Percentiles rank a stretch among this genome's conserved stretches.
Conservation (phyloP, 1,139 yeast genomes). For the Diutina scorzettiae region DNA sequence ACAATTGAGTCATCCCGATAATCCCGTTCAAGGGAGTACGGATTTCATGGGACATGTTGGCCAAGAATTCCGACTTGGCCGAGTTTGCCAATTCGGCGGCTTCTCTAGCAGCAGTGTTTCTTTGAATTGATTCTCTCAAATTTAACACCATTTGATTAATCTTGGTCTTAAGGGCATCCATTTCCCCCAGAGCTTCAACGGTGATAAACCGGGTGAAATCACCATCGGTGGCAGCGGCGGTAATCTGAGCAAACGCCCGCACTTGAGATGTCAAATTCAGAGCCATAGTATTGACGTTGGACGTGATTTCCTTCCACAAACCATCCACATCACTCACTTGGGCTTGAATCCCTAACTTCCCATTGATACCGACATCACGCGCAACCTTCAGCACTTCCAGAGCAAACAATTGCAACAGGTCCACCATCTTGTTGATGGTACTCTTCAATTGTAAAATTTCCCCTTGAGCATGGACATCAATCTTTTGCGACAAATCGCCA, state of each 20-base stretch:
- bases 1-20: conserved; percentile 83
- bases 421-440: conserved; percentile 86
- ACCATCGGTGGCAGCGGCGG: conserved; percentile 91
- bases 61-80: conserved; percentile 85
- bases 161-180: conserved; percentile 86
- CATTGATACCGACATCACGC: conserved; percentile 86
- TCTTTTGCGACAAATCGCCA: conserved; percentile 80
- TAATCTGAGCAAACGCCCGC: conserved; percentile 85
- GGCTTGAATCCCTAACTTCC: conserved; percentile 85
- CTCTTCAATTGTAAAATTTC: conserved; percentile 68
- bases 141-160: conserved; percentile 88
- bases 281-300: conserved; percentile 92
- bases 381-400: conserved; percentile 85
- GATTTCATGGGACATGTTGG: conserved; percentile 86
- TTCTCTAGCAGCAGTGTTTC: conserved; percentile 87
- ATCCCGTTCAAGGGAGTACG: conserved; percentile 91
- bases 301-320: conserved; percentile 82
- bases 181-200: conserved; percentile 85
- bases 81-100: conserved; percentile 86
- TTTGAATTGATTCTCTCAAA: conserved; percentile 76
- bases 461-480: conserved; percentile 85
- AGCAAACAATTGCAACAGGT: conserved; percentile 76
- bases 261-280: conserved; percentile 84
- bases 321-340: conserved; percentile 89
- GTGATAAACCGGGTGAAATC: conserved; percentile 84